These are phyloP conservation scores for Ogataea philodendri DNA, from an alignment of 805 yeast species.

Conservation along the genomic window DNA sequence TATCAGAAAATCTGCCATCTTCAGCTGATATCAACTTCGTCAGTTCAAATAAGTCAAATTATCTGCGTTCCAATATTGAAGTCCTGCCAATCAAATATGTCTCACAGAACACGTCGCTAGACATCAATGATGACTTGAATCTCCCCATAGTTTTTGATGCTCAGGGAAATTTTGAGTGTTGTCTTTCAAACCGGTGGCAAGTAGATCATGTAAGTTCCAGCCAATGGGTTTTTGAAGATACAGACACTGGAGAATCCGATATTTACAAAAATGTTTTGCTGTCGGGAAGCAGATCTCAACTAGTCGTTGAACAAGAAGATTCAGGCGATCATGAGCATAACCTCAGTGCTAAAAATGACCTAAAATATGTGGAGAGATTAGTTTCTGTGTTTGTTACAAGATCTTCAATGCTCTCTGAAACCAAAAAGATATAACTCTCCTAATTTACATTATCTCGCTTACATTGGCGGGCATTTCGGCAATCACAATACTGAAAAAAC, in stretches of 20 bases:
- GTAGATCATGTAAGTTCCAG: slow-evolving; percentile 6
- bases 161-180: slow-evolving; percentile 11
- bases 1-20: no score
- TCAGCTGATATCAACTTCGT: no score
- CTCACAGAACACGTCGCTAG: no score
- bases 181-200: slow-evolving; percentile 19
- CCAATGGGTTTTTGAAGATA: slow-evolving; percentile 21
- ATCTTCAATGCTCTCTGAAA: slow-evolving; percentile 1
- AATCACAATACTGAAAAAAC: slow-evolving; percentile 83
- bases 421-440: neutral
- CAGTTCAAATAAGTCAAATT: no score
- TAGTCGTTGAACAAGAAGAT: slow-evolving; percentile 22
- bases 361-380: slow-evolving; percentile 22
- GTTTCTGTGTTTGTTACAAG: slow-evolving; percentile 20
- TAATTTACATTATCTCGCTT: slow-evolving; percentile 23
- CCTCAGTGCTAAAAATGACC: slow-evolving; percentile 23
- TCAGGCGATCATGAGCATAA: no score
- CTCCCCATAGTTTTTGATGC: neutral
- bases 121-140: no score
- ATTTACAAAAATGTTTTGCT: slow-evolving; percentile 13
- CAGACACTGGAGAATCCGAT: slow-evolving; percentile 6
- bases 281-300: slow-evolving; percentile 25
- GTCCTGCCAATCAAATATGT: no score
- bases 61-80: no score
- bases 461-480: slow-evolving; percentile 79